Evolutionary conservation across 352 stramenopile genomes (phyloP), one percentile per base, ranked within the genome.

Genomic region (Pythium graminicola): DNA sequence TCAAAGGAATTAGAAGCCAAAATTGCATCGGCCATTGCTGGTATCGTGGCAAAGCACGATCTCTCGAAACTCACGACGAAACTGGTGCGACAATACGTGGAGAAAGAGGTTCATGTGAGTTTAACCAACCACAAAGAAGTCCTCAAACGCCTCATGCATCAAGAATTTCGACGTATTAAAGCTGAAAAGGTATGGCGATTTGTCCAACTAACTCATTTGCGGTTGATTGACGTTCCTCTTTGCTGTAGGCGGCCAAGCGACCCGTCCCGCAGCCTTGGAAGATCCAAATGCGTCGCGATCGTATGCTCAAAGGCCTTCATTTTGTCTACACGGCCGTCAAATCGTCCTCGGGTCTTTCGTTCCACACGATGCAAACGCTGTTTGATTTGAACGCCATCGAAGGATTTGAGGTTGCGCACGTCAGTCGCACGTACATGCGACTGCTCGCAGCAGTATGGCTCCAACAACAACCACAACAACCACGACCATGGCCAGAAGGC

Each of bases 101-200:
- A 94, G 61, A 92, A 90, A 53, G 73, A 91, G 32, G 67, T 94
- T n/a, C 70, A 69, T 57, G 78, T 94, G 56, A 94, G 81, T 54
- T 70, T 94, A 29, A 77, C 74, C 54, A 90, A 82, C 69, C 83
- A 94, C 71, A 92, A 92, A 54, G 83, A 94, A 41, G 72, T 92
- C 45, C 76, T 94, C 45, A 94, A 94, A 73, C 81, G 83, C 16
- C 60, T 94, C 23, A 90, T 94, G 81, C 83, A 91, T 54, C 78
- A 89, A 44, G 81, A 92, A 50, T 71, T 92, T 27, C 74, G 81
- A 31, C 84, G 85, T 33, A 63, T 86, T 48, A 89, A 89, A 54
- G 69, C 78, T 14, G 65, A 86, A 43, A 88, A 89, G 56, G 65
- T 85, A 6, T n/a, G 35, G 35, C 2, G 35, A 41, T 7, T n/a